phyloP scores from a whole-genome alignment of 176 grass and related monocot genomes.

The Hordeum vulgare region MorexV3_pseudomolecules_assembly NC_058518.1:242686021-242686520 shows the following conservation, averaged over 20 bases:
- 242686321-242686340: slow-evolving; percentile 20
- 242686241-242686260: not conserved
- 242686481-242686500: not conserved
- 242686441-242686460: not conserved
- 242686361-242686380: slow-evolving; percentile 21
- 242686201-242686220: not conserved
- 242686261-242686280: not conserved
- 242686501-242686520: slow-evolving; percentile 16
- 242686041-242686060: no score
- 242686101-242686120: no score
- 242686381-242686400: slow-evolving; percentile 9
- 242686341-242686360: slow-evolving; percentile 31
- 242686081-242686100: no score
- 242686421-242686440: not conserved
- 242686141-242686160: no score
- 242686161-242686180: not conserved
- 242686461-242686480: not conserved
- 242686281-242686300: slow-evolving; percentile 19
- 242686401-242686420: not conserved
- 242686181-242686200: not conserved
- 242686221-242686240: not conserved
- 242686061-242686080: no score
- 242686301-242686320: slow-evolving; percentile 31
- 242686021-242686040: no score
- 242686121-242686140: no score